Base-by-base conservation (phyloP, 805 yeast species). In the Zygotorulaspora florentina region DNA sequence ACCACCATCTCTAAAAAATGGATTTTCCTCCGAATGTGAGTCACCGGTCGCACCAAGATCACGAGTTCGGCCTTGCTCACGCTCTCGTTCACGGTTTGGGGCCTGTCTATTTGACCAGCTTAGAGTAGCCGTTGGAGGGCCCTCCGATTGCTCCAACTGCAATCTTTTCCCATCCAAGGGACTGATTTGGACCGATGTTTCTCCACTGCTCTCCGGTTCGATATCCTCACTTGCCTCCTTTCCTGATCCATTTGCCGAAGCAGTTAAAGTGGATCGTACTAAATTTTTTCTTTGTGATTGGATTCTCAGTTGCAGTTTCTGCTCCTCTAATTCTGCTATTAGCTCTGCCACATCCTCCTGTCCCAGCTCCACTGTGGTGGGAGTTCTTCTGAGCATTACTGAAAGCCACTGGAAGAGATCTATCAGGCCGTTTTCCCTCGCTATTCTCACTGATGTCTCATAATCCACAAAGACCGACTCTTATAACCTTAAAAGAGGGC, bases 341-440 rank as follows among this genome's bases (percentile, higher is more conserved):
- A 63, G 46, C 18, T 61, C 63, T 8, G 53, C 29, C 18, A 85
- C 75, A 54, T 85, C 93, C 51, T 83, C 88, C 0, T 86, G 85
- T 0, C 82, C 76, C 39, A 85, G 70, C 46, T 75, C 74, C 43
- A 85, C 78, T 1, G 80, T 73, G 0, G 91, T 84, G 4, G 90
- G 85, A 13, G 80, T 83, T 61, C 89, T 72, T 66, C 90, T 73
- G 35, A 85, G 67, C 91, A 85, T 84, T 13, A 7, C 17, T 44
- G 18, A 9, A 18, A 8, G 3, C 18, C 29, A 13, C 17, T 15
- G 10, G 8, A 10, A 16, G 7, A 18, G 17, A 16, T 41, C 28
- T 23, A n/a, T 30, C 16, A n/a, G 33, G 35, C 40, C 8, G 26
- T 35, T 13, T n/a, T 29, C 5, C 37, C n/a, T 4, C 18, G 12